Evolutionary conservation across 495 filamentous ascomycete genomes (phyloP), one percentile per base, ranked within the genome.

Genomic region (Penicillium crystallinum): DNA sequence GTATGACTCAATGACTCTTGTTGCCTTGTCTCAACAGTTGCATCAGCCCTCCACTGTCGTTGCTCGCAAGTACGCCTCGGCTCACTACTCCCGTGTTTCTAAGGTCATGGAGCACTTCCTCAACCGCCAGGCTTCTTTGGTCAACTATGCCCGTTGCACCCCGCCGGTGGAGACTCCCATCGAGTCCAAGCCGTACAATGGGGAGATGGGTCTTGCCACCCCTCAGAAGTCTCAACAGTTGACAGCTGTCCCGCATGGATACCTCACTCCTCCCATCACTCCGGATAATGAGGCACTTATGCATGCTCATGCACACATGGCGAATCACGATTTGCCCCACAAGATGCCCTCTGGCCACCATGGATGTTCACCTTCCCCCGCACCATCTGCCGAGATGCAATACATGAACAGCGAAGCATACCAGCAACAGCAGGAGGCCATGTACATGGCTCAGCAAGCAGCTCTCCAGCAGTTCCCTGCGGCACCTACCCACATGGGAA

Each of bases 201-300:
- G 62, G 57, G 78, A 77, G 54, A 74, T 75, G 53, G 76, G 72
- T 57, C 83, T 79, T 64, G 86, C 81, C 56, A 97, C 93, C 8
- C 95, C 93, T 19, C 87, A 92, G 64, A 98, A 98, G 76, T 79
- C 80, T 12, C 77, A 83, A 40, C 75, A 80, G 43, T 69, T 77
- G 27, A 77, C 80, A 25, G 78, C 81, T 49, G 77, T 87, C 51
- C 81, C 84, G 12, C 81, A 90, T 62, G 95, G 92, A 19, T 92
- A 91, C 65, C 81, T 93, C 51, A 97, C 93, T 19, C 93, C 93
- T 17, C 93, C 93, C 3, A 96, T 97, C 63, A 97, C 95, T 0
- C 93, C 93, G n/a, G 90, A 95, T 57, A 85, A 84, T 18, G 80
- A 82, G 47, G 79, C 75, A 45, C 88, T 83, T 52, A 34, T 47